Base-by-base conservation (phyloP, 1,284 basidiomycete species). In the Tilletia walkeri region DNA sequence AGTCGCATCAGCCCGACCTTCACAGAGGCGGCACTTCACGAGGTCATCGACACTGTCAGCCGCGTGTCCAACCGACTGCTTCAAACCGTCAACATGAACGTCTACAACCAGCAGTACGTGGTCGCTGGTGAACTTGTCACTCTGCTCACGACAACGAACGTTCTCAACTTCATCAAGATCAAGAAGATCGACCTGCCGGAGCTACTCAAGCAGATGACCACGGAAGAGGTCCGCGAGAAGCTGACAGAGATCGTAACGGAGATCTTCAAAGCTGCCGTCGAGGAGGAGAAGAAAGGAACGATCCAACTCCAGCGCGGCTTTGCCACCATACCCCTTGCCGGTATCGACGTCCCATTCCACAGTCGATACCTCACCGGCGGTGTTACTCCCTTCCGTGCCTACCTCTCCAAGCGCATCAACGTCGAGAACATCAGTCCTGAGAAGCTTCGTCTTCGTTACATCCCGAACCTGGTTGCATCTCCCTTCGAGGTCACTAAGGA, bases 321-420 rank as follows among this genome's bases (percentile, higher is more conserved):
- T 80, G 95, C 80, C 65, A 83, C 79, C 67, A 81, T 81, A 59
- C 79, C 79, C 20, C 73, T 81, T 12, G 93, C 95, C 47, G 95
- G 95, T 79, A 98, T 99, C 80, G 95, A 99, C 80, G 95, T 99
- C 12, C 95, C 96, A 12, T 99, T 99, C 92, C 95, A 99, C 85
- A 95, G 95, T 9, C 91, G 93, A 78, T 98, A 98, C 86, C 89
- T 99, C 61, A 75, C 63, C 95, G 95, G 96, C 41, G 96, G 95
- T 84, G 96, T 99, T 66, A 89, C 98, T 89, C 94, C 93, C 3
- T 95, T 95, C 91, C 89, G 93, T 76, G 72, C 84, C 92, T 95
- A 98, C 85, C 87, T 99, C 24, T 95, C 94, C 66, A 98, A 98
- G 89, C 97, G 98, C 87, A 94, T 99, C 85, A 93, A 96, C 82